Evolutionary conservation across 257 asterid species (phyloP).

Genomic region (Gentiana straminea): DNA sequence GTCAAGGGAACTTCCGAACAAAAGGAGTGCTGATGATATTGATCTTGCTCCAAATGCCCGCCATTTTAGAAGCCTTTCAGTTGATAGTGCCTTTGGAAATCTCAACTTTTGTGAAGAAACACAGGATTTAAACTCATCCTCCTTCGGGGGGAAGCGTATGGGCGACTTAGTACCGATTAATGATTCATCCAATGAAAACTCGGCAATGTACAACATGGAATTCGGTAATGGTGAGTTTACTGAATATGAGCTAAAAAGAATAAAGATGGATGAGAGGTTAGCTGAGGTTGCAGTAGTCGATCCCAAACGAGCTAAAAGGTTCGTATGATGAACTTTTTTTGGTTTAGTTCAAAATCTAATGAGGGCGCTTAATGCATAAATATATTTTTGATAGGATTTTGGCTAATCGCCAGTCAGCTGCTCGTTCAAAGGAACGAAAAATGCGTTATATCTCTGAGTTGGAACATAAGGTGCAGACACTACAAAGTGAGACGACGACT

Average conservation of each 20-base stretch:
- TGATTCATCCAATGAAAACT: slow-evolving; percentile 35
- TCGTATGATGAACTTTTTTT: no score
- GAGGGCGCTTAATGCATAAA: background rate
- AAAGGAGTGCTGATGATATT: slow-evolving; percentile 42
- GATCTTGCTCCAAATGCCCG: slow-evolving; percentile 42
- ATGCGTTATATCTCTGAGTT: slow-evolving; percentile 77
- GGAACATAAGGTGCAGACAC: slow-evolving; percentile 76
- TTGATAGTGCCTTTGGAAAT: slow-evolving; percentile 67
- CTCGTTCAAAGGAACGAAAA: slow-evolving; percentile 88
- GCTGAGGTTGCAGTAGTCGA: slow-evolving; percentile 68
- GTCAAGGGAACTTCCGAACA: slow-evolving; percentile 30
- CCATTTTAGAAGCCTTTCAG: slow-evolving; percentile 78
- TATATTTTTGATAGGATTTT: slow-evolving; percentile 43
- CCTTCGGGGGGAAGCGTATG: slow-evolving; percentile 12
- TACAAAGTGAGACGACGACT: slow-evolving; percentile 63
- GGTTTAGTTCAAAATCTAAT: no score
- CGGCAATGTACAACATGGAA: slow-evolving; percentile 32
- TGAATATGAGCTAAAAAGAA: slow-evolving; percentile 65
- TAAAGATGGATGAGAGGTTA: slow-evolving; percentile 71
- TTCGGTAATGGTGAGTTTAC: slow-evolving; percentile 60
- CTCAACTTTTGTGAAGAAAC: slow-evolving; percentile 44
- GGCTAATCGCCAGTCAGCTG: slow-evolving; percentile 89
- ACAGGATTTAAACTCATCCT: slow-evolving; percentile 27
- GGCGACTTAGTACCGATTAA: slow-evolving; percentile 54
- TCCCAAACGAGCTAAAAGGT: slow-evolving; percentile 84